These are phyloP conservation scores for Ramichloridium luteum DNA, from an alignment of 2,329 filamentous ascomycete species.

Conservation along the genomic window DNA sequence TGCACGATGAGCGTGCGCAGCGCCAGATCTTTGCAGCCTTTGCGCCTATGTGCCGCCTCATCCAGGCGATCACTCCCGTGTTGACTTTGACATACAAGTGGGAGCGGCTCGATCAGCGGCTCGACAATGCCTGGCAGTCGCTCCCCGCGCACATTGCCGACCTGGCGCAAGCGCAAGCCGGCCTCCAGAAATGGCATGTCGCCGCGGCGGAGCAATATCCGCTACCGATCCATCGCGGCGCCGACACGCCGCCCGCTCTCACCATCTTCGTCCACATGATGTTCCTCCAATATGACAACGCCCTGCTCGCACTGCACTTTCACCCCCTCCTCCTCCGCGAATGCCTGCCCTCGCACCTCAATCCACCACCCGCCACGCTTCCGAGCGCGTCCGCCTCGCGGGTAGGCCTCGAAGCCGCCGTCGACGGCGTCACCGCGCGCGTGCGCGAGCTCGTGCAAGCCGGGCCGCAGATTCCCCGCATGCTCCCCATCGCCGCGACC, in stretches of 20 bases:
- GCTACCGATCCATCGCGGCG: constrained; percentile 10
- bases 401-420: constrained; percentile 12
- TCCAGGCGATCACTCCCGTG: constrained; percentile 5
- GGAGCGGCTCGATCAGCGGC: constrained; percentile 12
- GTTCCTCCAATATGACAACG: constrained; percentile 14
- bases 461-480: too few relatives aligned
- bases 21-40: constrained; percentile 13
- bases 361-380: too few relatives aligned
- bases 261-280: constrained; percentile 16
- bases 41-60: constrained; percentile 10
- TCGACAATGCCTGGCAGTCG: constrained; percentile 9
- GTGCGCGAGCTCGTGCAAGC: constrained; percentile 15
- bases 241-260: constrained; percentile 12
- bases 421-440: constrained; percentile 12
- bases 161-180: constrained; percentile 9
- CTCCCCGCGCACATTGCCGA: constrained; percentile 8
- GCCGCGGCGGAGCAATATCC: constrained; percentile 12
- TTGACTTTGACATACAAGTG: constrained; percentile 11
- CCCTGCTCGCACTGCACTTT: constrained; percentile 13
- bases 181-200: constrained; percentile 12
- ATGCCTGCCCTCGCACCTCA: constrained; percentile 10
- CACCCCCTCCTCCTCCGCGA: constrained; percentile 12
- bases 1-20: constrained; percentile 15
- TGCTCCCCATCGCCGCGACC: constrained; percentile 11
- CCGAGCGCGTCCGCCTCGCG: too few relatives aligned